Percentiles rank a stretch among this genome's conserved stretches.
These are phyloP conservation scores for Saxispiralis lemnorum DNA, from an alignment of 495 filamentous ascomycete genomes.

Conservation along the genomic window DNA sequence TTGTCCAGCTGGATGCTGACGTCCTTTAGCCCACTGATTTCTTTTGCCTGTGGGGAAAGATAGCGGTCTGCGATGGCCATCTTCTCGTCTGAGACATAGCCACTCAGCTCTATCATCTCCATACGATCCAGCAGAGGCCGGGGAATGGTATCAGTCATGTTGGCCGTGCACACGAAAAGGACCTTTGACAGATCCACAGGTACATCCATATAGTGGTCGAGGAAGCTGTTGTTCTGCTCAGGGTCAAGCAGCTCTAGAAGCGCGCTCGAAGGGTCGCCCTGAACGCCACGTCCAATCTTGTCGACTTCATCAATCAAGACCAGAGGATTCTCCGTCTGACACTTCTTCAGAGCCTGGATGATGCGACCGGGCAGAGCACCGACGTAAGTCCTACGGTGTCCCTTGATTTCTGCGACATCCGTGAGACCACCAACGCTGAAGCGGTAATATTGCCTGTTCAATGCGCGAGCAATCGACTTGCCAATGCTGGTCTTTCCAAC, in stretches of 20 bases:
- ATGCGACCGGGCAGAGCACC: constrained; percentile 90
- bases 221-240: constrained; percentile 91
- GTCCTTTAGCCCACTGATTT: constrained; percentile 74
- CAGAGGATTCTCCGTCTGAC: constrained; percentile 93
- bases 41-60: constrained; percentile 77
- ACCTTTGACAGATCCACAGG: constrained; percentile 96
- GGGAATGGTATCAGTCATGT: constrained; percentile 97
- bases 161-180: constrained; percentile 96
- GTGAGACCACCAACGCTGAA: constrained; percentile 95
- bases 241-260: constrained; percentile 89
- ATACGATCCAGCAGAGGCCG: constrained; percentile 88
- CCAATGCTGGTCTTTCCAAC: constrained; percentile 98
- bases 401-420: constrained; percentile 99
- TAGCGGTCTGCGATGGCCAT: constrained; percentile 95
- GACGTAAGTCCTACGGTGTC: constrained; percentile 90
- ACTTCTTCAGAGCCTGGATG: constrained; percentile 97
- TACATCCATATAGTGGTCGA: constrained; percentile 98
- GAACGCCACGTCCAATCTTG: constrained; percentile 89
- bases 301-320: constrained; percentile 96
- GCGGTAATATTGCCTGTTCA: constrained; percentile 91
- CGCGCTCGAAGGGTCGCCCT: constrained; percentile 90
- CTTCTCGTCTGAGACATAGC: constrained; percentile 96
- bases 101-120: constrained; percentile 93
- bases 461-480: constrained; percentile 86
- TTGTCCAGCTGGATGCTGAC: constrained; percentile 71